Percentiles rank a stretch among this genome's conserved stretches.
These are phyloP conservation scores for Aspergillus carbonarius DNA, from an alignment of 2,329 filamentous ascomycete genomes.

Conservation along the genomic window DNA sequence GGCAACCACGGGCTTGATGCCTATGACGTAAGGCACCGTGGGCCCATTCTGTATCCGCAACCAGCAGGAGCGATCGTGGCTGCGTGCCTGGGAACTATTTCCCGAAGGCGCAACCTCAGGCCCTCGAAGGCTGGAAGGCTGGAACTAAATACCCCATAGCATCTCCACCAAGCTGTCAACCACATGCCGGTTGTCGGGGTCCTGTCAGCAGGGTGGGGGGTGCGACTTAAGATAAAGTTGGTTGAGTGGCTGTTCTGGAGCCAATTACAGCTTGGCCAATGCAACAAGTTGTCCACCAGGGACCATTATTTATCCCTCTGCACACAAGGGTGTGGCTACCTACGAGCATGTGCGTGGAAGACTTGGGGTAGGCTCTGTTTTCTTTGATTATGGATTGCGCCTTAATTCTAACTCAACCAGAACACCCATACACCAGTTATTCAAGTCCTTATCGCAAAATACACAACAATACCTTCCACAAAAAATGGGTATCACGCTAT, in stretches of 20 bases:
- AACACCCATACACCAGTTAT: background rate
- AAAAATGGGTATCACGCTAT: conserved; percentile 18
- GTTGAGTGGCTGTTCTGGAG: background rate
- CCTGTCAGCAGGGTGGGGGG: background rate
- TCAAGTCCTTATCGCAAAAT: background rate
- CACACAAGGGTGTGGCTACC: background rate
- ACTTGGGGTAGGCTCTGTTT: background rate
- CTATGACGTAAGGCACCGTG: background rate
- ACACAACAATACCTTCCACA: background rate
- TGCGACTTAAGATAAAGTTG: background rate
- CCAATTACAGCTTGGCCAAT: background rate
- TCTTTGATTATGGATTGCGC: background rate
- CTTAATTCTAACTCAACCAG: background rate
- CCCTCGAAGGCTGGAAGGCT: background rate
- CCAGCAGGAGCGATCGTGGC: background rate
- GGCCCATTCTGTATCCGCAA: background rate
- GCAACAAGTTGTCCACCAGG: background rate
- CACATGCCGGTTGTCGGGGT: background rate
- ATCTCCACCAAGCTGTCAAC: background rate
- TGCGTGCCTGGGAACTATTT: background rate
- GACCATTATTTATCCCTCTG: background rate
- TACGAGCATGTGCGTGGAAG: background rate
- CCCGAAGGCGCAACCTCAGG: background rate
- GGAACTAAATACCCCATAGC: background rate
- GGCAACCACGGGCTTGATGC: background rate